Conservation (phyloP, 2,329 filamentous ascomycete species). For the Alternaria gaisen region DNA sequence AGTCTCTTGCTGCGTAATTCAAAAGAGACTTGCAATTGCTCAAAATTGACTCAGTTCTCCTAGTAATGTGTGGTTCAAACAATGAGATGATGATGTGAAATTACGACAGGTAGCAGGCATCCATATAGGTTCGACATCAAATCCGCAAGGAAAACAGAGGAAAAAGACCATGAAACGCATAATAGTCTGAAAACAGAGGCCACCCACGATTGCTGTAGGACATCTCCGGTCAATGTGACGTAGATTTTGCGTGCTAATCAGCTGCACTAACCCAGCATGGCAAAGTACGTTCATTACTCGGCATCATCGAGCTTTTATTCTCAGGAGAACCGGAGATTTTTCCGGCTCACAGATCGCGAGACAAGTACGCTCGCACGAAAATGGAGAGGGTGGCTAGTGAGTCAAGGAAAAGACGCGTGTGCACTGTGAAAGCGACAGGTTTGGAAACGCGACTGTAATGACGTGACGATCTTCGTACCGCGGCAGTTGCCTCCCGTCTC, state of each 20-base stretch:
- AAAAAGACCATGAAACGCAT: not conserved
- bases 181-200: not conserved
- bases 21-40: not conserved
- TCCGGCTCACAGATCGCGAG: not conserved
- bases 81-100: not conserved
- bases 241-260: not conserved
- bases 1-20: not conserved
- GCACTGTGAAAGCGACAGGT: not conserved
- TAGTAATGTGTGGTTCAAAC: not conserved
- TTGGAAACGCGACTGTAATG: not conserved
- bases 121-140: not conserved
- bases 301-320: slow-evolving; percentile 3
- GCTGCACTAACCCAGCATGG: slow-evolving; percentile 1
- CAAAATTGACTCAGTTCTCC: not conserved
- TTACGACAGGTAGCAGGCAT: not conserved
- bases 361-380: not conserved
- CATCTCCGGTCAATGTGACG: slow-evolving; percentile 14
- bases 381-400: not conserved
- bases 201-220: not conserved
- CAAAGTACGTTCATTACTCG: not conserved
- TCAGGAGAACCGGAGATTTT: slow-evolving; percentile 4
- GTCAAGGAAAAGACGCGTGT: not conserved
- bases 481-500: not conserved
- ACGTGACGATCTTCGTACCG: not conserved
- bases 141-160: not conserved